phyloP scores from a whole-genome alignment of 345 rosid genomes.

The Garcia nutans region DNA sequence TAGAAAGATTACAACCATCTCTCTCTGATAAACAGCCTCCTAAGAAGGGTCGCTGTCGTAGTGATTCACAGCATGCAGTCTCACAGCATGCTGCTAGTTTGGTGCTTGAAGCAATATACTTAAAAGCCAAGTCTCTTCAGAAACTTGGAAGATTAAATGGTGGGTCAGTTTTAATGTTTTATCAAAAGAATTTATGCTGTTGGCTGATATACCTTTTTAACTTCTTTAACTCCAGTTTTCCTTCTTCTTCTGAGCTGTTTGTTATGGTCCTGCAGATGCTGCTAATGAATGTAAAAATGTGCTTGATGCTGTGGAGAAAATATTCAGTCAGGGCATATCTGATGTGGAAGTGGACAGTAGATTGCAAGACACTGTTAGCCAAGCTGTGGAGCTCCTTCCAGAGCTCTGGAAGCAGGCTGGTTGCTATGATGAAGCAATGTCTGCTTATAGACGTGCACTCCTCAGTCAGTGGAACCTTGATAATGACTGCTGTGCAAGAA shows the following conservation, averaged over 20 bases:
- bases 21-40: conserved; percentile 49
- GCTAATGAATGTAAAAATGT: conserved; percentile 78
- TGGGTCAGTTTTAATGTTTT: conserved; percentile 23
- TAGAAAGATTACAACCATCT: conserved; percentile 63
- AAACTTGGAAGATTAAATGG: conserved; percentile 79
- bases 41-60: conserved; percentile 51
- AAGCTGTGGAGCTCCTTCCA: conserved; percentile 89
- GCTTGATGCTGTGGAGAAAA: conserved; percentile 85
- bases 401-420: conserved; percentile 79
- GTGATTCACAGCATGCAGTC: conserved; percentile 43
- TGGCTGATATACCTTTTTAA: background rate
- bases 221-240: background rate
- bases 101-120: conserved; percentile 83
- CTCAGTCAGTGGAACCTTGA: conserved; percentile 88
- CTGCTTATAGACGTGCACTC: conserved; percentile 81
- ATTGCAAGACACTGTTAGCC: conserved; percentile 80
- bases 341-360: conserved; percentile 71
- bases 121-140: conserved; percentile 91
- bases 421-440: conserved; percentile 60
- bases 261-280: conserved; percentile 58
- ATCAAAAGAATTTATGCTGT: background rate
- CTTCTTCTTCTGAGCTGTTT: conserved; percentile 18
- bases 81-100: conserved; percentile 85
- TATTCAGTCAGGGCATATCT: conserved; percentile 77
- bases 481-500: conserved; percentile 67